phyloP scores from a whole-genome alignment of 1,284 basidiomycete genomes.

The Cutaneotrichosporon sp. region DNA sequence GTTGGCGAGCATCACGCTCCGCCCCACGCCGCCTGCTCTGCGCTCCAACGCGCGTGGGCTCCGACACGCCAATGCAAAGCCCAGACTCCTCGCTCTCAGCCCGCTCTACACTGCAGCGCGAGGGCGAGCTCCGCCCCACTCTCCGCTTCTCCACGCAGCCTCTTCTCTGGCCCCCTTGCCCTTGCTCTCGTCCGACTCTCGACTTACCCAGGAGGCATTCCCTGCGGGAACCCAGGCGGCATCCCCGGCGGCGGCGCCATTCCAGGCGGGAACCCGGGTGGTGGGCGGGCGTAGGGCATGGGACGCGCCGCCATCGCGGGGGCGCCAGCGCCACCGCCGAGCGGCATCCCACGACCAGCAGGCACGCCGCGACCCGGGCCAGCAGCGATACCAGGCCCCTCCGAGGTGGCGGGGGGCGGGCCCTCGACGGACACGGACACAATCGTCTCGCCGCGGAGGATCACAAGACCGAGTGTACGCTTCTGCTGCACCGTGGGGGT shows the following conservation, averaged over 20 bases:
- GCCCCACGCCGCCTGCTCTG: too few relatives aligned
- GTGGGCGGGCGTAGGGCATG: conserved; percentile 69
- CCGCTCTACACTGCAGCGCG: too few relatives aligned
- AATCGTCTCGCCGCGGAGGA: conserved; percentile 93
- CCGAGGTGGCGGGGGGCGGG: conserved; percentile 92
- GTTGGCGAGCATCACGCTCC: too few relatives aligned
- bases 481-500: conserved; percentile 93
- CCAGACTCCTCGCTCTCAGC: too few relatives aligned
- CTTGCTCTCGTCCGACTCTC: not conserved
- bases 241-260: conserved; percentile 56
- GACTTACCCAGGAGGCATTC: conserved; percentile 30
- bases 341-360: conserved; percentile 95
- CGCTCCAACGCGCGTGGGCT: too few relatives aligned
- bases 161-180: conserved; percentile 3
- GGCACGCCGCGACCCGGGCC: conserved; percentile 94
- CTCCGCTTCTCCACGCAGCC: not conserved
- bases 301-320: conserved; percentile 76
- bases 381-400: conserved; percentile 59
- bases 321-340: conserved; percentile 63
- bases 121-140: too few relatives aligned
- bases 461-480: conserved; percentile 90
- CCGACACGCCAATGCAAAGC: too few relatives aligned
- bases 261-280: conserved; percentile 67
- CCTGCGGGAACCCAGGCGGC: conserved; percentile 49
- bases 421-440: conserved; percentile 95